These are phyloP conservation scores for Botrytis sinoallii DNA, from an alignment of 2,329 filamentous ascomycete species.

Conservation along the genomic window DNA sequence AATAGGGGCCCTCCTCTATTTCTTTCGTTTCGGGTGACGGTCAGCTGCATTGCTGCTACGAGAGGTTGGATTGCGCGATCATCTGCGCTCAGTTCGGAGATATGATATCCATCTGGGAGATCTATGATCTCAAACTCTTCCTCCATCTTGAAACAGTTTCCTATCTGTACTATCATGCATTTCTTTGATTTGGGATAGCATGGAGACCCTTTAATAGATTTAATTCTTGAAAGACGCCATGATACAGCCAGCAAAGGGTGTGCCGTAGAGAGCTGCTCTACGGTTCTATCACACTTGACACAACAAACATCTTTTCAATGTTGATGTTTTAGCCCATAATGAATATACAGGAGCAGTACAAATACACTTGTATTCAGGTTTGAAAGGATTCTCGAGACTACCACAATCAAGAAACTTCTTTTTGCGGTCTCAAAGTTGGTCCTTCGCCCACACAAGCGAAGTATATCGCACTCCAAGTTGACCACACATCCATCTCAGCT, in stretches of 20 bases:
- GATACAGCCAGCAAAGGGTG: background rate
- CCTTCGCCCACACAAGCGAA: no score
- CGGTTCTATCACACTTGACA: background rate
- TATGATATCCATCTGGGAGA: constrained; percentile 2
- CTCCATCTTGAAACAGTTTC: background rate
- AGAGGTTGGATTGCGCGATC: constrained; percentile 7
- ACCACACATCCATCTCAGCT: background rate
- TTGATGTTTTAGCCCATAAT: background rate
- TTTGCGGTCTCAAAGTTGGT: background rate
- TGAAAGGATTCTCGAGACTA: background rate
- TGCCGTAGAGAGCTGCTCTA: background rate
- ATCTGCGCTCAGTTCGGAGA: constrained; percentile 2
- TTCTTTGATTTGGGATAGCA: background rate
- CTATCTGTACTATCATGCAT: background rate
- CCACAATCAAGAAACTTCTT: background rate
- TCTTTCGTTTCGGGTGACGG: background rate
- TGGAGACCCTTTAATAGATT: background rate
- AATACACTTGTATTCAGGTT: background rate
- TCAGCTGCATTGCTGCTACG: background rate
- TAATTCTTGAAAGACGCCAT: background rate
- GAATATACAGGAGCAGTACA: background rate
- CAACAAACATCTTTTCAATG: background rate
- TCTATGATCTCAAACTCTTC: constrained; percentile 14
- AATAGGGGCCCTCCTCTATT: background rate
- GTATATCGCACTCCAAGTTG: background rate